Conservation (phyloP, 2,329 filamentous ascomycete genomes). For the Alternaria novae-zelandiae region DNA sequence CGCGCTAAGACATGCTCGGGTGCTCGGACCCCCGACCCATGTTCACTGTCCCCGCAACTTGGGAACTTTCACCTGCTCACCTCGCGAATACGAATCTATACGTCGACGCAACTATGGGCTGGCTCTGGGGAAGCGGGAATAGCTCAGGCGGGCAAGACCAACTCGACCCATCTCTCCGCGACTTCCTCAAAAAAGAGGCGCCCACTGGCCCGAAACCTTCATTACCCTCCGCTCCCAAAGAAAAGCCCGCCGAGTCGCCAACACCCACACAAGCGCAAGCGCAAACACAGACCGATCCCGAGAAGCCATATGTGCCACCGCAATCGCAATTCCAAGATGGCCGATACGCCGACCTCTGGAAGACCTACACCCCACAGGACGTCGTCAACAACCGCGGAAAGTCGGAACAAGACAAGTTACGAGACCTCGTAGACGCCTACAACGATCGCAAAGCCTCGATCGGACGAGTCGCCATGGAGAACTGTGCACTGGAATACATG, state of each 20-base stretch:
- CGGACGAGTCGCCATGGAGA: conserved; percentile 84
- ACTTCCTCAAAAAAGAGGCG: conserved; percentile 84
- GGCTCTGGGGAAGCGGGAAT: conserved; percentile 62
- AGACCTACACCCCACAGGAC: conserved; percentile 78
- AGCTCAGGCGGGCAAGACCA: conserved; percentile 64
- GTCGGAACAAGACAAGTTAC: conserved; percentile 79
- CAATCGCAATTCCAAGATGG: conserved; percentile 72
- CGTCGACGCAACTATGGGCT: conserved; percentile 59
- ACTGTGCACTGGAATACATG: conserved; percentile 87
- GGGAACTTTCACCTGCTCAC: conserved; percentile 9
- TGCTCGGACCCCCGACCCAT: conserved; percentile 12
- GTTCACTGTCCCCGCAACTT: conserved; percentile 19
- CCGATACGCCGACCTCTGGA: conserved; percentile 88
- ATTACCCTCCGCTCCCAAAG: conserved; percentile 31
- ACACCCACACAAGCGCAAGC: conserved; percentile 9
- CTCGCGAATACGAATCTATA: background rate
- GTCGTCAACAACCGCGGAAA: conserved; percentile 73
- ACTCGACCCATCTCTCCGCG: conserved; percentile 81
- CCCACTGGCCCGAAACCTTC: conserved; percentile 68
- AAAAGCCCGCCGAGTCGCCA: conserved; percentile 35
- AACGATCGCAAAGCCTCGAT: conserved; percentile 82
- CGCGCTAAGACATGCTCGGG: conserved; percentile 16
- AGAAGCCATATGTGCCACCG: conserved; percentile 50
- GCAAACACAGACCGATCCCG: conserved; percentile 17
- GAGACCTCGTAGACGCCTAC: conserved; percentile 80